These are phyloP conservation scores for Fomitopsis schrenkii DNA, from an alignment of 1,284 basidiomycete species.

Conservation along the genomic window DNA sequence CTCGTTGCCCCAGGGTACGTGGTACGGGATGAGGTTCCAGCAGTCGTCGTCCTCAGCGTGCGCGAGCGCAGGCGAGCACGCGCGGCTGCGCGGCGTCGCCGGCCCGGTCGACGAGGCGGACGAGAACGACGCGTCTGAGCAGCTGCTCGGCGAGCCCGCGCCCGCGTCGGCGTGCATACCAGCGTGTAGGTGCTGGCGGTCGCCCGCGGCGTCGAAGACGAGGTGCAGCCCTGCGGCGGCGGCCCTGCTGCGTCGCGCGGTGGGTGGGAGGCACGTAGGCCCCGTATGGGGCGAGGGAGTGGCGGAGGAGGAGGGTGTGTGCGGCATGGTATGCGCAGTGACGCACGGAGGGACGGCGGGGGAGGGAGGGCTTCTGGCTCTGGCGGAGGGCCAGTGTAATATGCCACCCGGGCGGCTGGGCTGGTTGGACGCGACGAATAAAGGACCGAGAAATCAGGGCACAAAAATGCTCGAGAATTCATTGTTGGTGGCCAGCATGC, in stretches of 20 bases:
- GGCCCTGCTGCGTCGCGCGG: neutral
- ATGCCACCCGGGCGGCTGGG: neutral
- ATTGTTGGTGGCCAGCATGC: slow-evolving; percentile 1
- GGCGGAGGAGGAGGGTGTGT: neutral
- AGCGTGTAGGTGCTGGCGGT: neutral
- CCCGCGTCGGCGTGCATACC: neutral
- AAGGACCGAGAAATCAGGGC: slow-evolving; percentile 1
- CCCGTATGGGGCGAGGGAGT: neutral
- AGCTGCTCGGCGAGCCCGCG: slow-evolving; percentile 5
- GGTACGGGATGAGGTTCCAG: slow-evolving; percentile 40
- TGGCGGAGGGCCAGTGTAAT: neutral
- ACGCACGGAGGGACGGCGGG: neutral
- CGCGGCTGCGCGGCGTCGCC: slow-evolving; percentile 6
- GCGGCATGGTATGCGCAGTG: neutral
- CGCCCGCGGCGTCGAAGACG: slow-evolving; percentile 12
- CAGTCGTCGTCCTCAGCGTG: slow-evolving; percentile 22
- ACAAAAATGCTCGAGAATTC: neutral
- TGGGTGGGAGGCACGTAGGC: slow-evolving; percentile 3
- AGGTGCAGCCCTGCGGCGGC: slow-evolving; percentile 13
- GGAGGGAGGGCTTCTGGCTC: neutral
- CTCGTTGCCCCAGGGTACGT: slow-evolving; percentile 37
- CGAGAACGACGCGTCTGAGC: slow-evolving; percentile 5
- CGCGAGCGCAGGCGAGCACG: slow-evolving; percentile 13
- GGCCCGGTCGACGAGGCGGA: slow-evolving; percentile 1
- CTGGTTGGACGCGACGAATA: neutral